These are phyloP conservation scores for Lichtheimia corymbifera DNA, from an alignment of 371 early-diverging fungal species.

Conservation along the genomic window DNA sequence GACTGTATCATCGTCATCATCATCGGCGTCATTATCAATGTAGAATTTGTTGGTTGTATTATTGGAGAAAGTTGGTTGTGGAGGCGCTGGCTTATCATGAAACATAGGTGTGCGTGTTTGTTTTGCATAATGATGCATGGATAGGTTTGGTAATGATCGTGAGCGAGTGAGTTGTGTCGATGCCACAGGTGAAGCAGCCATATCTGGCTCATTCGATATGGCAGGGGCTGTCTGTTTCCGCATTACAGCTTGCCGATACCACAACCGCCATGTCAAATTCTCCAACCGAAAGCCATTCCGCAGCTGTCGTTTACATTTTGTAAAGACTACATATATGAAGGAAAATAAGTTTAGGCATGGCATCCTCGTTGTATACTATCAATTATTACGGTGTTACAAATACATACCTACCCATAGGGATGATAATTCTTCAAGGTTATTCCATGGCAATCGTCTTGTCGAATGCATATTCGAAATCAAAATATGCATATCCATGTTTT, in stretches of 20 bases:
- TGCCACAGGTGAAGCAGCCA: slow-evolving; percentile 1
- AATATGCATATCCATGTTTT: slow-evolving; percentile 19
- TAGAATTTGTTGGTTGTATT: slow-evolving; percentile 9
- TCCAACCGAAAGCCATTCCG: slow-evolving; percentile 51
- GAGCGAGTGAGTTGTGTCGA: slow-evolving; percentile 5
- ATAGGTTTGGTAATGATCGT: slow-evolving; percentile 12
- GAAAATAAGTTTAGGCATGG: neutral
- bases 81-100: neutral
- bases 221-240: slow-evolving; percentile 14
- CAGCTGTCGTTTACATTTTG: slow-evolving; percentile 46
- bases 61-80: neutral
- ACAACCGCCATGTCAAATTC: slow-evolving; percentile 51
- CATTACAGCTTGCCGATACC: slow-evolving; percentile 31
- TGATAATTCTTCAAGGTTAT: slow-evolving; percentile 23
- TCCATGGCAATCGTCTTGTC: slow-evolving; percentile 15
- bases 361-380: neutral
- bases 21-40: slow-evolving; percentile 12
- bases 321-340: slow-evolving; percentile 30
- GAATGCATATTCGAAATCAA: slow-evolving; percentile 13
- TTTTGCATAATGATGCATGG: neutral
- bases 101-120: neutral
- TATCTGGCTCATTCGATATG: neutral
- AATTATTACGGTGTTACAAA: neutral
- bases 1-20: slow-evolving; percentile 1
- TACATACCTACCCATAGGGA: slow-evolving; percentile 23